Conservation (phyloP, 768 basidiomycete genomes). For the Neoboletus magnificus region DNA sequence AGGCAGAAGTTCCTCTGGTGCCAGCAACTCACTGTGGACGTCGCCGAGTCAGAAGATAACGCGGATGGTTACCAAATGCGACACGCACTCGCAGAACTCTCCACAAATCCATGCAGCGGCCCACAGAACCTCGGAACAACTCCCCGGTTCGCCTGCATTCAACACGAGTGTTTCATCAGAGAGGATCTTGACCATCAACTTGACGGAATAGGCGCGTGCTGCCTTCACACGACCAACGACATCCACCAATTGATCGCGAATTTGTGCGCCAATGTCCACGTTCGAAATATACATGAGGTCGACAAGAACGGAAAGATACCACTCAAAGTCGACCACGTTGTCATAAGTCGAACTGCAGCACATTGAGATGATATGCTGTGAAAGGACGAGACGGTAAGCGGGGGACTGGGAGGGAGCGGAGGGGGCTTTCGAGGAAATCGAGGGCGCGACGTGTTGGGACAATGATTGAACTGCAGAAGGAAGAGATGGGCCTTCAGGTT, state of each 20-base stretch:
- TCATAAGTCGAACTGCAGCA: conserved; percentile 82
- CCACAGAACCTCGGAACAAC: conserved; percentile 83
- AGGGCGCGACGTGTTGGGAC: conserved; percentile 49
- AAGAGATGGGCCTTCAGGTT: conserved; percentile 47
- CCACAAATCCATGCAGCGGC: conserved; percentile 97
- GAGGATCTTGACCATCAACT: conserved; percentile 77
- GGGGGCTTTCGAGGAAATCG: conserved; percentile 36
- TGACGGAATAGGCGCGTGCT: conserved; percentile 75
- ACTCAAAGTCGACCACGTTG: conserved; percentile 90
- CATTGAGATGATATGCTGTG: conserved; percentile 81
- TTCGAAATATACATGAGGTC: conserved; percentile 87
- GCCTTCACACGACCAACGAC: conserved; percentile 78
- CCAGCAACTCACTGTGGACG: conserved; percentile 62
- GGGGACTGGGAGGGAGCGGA: conserved; percentile 66
- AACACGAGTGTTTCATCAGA: conserved; percentile 72
- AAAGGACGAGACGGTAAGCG: conserved; percentile 81
- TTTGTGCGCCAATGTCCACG: conserved; percentile 71
- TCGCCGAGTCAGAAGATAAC: conserved; percentile 3
- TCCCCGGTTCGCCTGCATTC: conserved; percentile 64
- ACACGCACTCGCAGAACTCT: conserved; percentile 82
- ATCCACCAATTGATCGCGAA: conserved; percentile 84
- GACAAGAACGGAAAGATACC: conserved; percentile 94
- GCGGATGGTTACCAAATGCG: background rate
- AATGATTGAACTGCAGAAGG: conserved; percentile 56
- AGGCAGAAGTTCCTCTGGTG: conserved; percentile 70